These are phyloP conservation scores for Lolium multiflorum DNA, from an alignment of 176 grass and related monocot species.

Conservation along the genomic window DNA sequence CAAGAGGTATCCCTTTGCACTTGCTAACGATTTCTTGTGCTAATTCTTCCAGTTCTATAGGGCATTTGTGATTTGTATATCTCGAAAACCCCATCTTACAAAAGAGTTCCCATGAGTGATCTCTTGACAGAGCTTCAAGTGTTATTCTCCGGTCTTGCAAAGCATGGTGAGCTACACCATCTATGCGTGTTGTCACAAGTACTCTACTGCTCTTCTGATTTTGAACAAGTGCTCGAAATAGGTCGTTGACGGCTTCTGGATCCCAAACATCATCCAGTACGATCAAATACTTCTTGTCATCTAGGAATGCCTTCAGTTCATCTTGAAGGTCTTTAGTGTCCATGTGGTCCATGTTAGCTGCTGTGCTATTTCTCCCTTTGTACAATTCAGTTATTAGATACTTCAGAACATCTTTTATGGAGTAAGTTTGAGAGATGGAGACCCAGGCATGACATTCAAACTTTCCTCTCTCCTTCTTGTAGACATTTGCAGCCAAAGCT, in stretches of 20 bases:
- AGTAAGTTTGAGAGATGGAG: background rate
- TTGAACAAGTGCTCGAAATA: background rate
- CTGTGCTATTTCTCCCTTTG: background rate
- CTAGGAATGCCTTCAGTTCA: rapidly evolving
- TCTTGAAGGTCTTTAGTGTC: background rate
- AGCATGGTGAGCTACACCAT: background rate
- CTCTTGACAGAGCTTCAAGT: background rate
- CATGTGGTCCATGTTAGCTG: background rate
- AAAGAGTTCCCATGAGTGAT: background rate
- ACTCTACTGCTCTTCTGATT: background rate
- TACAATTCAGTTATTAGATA: background rate
- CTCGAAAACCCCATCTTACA: background rate
- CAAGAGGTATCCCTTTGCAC: background rate
- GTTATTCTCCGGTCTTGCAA: rapidly evolving
- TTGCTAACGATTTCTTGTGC: background rate
- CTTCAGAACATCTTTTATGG: background rate
- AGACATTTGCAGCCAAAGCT: background rate
- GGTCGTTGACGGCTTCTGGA: background rate
- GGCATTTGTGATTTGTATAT: background rate
- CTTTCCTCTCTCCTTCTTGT: background rate
- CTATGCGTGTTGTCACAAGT: background rate
- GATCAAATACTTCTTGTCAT: background rate
- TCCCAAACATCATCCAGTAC: conserved; percentile 6
- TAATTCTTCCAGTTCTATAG: background rate
- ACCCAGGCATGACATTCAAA: conserved; percentile 18